Evolutionary conservation across 2,329 filamentous ascomycete genomes (phyloP).

Genomic region (Colletotrichum eremochloae): DNA sequence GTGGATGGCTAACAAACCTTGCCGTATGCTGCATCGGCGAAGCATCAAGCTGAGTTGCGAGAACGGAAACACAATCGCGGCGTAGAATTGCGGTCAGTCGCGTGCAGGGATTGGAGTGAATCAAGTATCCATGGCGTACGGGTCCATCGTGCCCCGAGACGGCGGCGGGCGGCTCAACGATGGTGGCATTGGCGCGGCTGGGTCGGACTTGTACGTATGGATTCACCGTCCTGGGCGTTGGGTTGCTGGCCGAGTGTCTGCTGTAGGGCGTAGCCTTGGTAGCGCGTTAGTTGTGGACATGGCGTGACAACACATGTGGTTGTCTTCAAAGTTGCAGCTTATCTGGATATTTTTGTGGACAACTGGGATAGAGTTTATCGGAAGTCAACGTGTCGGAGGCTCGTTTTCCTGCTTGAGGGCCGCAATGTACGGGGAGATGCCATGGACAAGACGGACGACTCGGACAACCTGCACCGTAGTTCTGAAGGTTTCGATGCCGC

Average conservation of each 20-base stretch:
- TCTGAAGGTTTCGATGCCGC: slow-evolving; percentile 6
- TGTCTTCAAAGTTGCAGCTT: slow-evolving; percentile 16
- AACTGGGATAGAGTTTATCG: slow-evolving; percentile 35
- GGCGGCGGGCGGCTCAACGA: not conserved
- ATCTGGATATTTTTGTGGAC: slow-evolving; percentile 23
- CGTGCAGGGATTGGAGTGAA: slow-evolving; percentile 9
- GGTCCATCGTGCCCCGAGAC: not conserved
- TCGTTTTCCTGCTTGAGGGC: slow-evolving; percentile 19
- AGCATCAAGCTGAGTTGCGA: not conserved
- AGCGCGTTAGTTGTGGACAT: not conserved
- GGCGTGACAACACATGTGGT: slow-evolving; percentile 4
- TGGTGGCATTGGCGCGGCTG: not conserved
- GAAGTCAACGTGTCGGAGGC: slow-evolving; percentile 6
- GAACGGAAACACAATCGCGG: not conserved
- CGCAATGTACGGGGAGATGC: slow-evolving; percentile 5
- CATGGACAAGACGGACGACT: slow-evolving; percentile 19
- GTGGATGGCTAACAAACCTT: slow-evolving; percentile 12
- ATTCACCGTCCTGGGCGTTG: not conserved
- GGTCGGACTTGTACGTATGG: not conserved
- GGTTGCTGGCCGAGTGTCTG: not conserved
- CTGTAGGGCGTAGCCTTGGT: not conserved
- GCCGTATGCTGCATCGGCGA: not conserved
- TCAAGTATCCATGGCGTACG: not conserved
- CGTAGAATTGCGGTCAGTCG: not conserved
- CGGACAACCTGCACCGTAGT: slow-evolving; percentile 4